Conservation (phyloP, 2,329 filamentous ascomycete genomes). For the Penicillium hesseltinei region DNA sequence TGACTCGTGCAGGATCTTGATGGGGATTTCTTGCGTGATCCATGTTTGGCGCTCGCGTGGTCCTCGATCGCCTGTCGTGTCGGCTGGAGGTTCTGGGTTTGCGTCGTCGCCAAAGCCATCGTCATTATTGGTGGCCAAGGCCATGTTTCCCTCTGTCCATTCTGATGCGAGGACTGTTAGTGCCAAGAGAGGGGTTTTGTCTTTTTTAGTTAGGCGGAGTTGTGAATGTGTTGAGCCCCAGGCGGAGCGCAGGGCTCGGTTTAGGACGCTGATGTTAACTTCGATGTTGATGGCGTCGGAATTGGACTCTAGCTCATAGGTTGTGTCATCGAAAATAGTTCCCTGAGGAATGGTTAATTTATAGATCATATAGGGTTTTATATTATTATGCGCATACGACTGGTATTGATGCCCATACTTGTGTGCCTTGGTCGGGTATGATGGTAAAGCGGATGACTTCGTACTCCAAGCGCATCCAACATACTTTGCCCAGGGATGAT, state of each 20-base stretch:
- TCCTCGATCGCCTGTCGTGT: conserved; percentile 47
- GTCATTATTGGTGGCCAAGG: conserved; percentile 49
- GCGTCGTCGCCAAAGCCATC: conserved; percentile 37
- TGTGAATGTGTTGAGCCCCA: conserved; percentile 76
- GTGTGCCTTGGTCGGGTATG: conserved; percentile 88
- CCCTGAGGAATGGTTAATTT: conserved; percentile 47
- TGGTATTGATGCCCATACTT: conserved; percentile 83
- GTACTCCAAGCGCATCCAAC: conserved; percentile 86
- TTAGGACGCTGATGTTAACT: conserved; percentile 80
- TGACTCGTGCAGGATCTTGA: conserved; percentile 79
- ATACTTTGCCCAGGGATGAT: conserved; percentile 71
- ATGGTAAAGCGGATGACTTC: conserved; percentile 90
- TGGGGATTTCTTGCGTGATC: conserved; percentile 94
- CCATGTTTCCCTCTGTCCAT: conserved; percentile 50
- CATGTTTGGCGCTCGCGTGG: conserved; percentile 78
- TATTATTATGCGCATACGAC: conserved; percentile 32
- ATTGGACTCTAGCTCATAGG: conserved; percentile 80
- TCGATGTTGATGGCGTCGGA: conserved; percentile 97
- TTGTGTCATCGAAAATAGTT: conserved; percentile 76
- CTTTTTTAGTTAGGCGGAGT: conserved; percentile 89
- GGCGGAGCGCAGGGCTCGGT: conserved; percentile 88
- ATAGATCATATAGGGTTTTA: no score
- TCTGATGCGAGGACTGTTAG: conserved; percentile 76
- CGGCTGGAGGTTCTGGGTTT: conserved; percentile 38
- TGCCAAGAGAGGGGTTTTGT: conserved; percentile 78